Evolutionary conservation across 177 flowering plant species (phyloP).

Genomic region (Vitis hybrid): DNA sequence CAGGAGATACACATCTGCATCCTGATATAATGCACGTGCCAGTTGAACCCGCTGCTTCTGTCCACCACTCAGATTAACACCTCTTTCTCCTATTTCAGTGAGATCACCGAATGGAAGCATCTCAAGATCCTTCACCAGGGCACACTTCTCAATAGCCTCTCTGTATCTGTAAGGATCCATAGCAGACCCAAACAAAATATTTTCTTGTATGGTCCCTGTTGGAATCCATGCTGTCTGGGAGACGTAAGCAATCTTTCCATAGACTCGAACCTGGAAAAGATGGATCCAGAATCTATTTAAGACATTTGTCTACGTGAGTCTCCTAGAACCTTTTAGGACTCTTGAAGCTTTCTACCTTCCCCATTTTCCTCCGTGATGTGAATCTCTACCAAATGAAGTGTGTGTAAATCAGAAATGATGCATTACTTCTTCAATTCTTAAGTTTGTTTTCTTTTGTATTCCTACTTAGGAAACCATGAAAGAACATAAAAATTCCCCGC

Average conservation of each 20-base stretch:
- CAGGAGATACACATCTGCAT: conserved; percentile 73
- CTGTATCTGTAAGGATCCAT: conserved; percentile 52
- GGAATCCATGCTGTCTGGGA: conserved; percentile 79
- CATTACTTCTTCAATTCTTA: too few relatives aligned
- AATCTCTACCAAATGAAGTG: too few relatives aligned
- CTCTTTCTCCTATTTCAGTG: conserved; percentile 80
- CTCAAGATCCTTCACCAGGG: conserved; percentile 64
- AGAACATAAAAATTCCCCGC: too few relatives aligned
- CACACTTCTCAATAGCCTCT: conserved; percentile 48
- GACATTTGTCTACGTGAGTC: too few relatives aligned
- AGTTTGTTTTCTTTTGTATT: too few relatives aligned
- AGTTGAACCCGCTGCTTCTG: conserved; percentile 85
- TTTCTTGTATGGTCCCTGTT: conserved; percentile 62
- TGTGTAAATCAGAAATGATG: too few relatives aligned
- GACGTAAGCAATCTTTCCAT: conserved; percentile 64
- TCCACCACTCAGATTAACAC: conserved; percentile 81
- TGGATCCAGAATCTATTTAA: neutral
- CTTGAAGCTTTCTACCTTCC: too few relatives aligned
- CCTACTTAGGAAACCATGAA: too few relatives aligned
- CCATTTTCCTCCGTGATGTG: too few relatives aligned
- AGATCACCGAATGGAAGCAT: conserved; percentile 65
- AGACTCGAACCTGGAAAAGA: conserved; percentile 47
- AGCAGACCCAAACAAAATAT: conserved; percentile 61
- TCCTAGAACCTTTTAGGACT: too few relatives aligned
- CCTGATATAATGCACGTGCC: conserved; percentile 77